Evolutionary conservation across 192 early-diverging fungal species (phyloP), one percentile per base, ranked within the genome.

Genomic region (Chytriomyces sp.): DNA sequence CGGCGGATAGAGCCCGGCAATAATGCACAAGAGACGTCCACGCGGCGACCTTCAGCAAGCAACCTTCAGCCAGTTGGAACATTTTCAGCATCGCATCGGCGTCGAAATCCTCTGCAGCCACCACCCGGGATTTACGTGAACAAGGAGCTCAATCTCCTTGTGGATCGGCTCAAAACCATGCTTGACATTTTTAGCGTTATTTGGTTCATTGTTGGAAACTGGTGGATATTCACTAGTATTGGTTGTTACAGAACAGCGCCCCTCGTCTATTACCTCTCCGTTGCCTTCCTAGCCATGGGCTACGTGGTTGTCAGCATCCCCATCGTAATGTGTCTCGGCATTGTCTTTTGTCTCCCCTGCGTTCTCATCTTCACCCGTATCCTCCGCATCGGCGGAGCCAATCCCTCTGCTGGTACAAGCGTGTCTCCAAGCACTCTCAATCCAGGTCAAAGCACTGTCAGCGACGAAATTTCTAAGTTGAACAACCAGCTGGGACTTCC

Each of bases 181-280:
- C 76, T 91, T 8, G 85, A 89, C 59, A 39, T 89, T n/a, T 77
- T 86, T 71, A 79, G 83, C 25, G 81, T 85, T n/a, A 75, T 88
- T 17, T 80, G 89, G 82, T 92, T 90, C 64, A 75, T 92, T 52
- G 67, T 85, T 55, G 91, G 89, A 70, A 93, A 92, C 72, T 89
- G 88, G 73, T 86, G 88, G 64, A 64, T 90, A 36, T 92, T 92
- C 72, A 76, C 77, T 28, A 78, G 77, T 53, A 55, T 64, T 8
- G 62, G 55, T 5, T 90, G 86, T 67, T 72, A 72, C 28, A 2
- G 55, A 0, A 75, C 72, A 41, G 88, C 90, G 38, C 88, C 88
- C 3, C 70, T 74, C 39, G 72, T 92, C 8, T 91, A 88, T 64
- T 87, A 88, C 39, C 70, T 82, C 1, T 81, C 87, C 8, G 74